These are phyloP conservation scores for Xylariales sp. DNA, from an alignment of 2,329 filamentous ascomycete genomes.

Conservation along the genomic window DNA sequence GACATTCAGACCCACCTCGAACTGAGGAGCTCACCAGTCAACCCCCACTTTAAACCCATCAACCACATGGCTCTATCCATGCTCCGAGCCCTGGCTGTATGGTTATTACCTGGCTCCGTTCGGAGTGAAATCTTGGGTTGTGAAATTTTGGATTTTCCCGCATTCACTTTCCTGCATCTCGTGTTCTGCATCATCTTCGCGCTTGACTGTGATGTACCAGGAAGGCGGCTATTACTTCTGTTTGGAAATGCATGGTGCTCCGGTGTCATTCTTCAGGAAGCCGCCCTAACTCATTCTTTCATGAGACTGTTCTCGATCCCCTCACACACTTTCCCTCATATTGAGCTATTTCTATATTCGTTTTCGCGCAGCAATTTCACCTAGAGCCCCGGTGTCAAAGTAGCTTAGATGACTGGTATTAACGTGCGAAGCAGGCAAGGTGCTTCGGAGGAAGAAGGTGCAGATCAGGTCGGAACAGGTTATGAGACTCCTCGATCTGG, in stretches of 20 bases:
- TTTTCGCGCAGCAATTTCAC: conserved; percentile 12
- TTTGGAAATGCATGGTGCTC: conserved; percentile 11
- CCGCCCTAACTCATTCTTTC: conserved; percentile 10
- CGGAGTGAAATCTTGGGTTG: conserved; percentile 8
- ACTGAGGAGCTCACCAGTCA: conserved; percentile 1
- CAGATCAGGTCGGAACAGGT: conserved; percentile 75
- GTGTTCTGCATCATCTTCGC: conserved; percentile 6
- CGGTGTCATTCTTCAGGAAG: conserved; percentile 9
- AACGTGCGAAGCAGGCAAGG: conserved; percentile 50
- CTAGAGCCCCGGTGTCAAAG: conserved; percentile 8
- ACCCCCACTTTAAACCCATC: conserved; percentile 13
- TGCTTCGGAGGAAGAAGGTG: conserved; percentile 63
- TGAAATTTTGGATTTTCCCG: conserved; percentile 10
- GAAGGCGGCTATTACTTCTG: conserved; percentile 10
- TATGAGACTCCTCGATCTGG: conserved; percentile 86
- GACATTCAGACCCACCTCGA: conserved; percentile 1
- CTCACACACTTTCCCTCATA: neutral
- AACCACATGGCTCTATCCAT: conserved; percentile 13
- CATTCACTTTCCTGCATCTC: conserved; percentile 2
- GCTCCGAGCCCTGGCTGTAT: conserved; percentile 10
- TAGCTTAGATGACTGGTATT: conserved; percentile 35
- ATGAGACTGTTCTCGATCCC: conserved; percentile 3
- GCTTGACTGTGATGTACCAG: conserved; percentile 10
- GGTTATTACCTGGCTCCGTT: conserved; percentile 4
- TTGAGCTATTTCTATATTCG: conserved; percentile 11